Percentiles rank a stretch among this genome's conserved stretches.
These are phyloP conservation scores for Agastache rugosa DNA, from an alignment of 257 asterid genomes.

Conservation along the genomic window DNA sequence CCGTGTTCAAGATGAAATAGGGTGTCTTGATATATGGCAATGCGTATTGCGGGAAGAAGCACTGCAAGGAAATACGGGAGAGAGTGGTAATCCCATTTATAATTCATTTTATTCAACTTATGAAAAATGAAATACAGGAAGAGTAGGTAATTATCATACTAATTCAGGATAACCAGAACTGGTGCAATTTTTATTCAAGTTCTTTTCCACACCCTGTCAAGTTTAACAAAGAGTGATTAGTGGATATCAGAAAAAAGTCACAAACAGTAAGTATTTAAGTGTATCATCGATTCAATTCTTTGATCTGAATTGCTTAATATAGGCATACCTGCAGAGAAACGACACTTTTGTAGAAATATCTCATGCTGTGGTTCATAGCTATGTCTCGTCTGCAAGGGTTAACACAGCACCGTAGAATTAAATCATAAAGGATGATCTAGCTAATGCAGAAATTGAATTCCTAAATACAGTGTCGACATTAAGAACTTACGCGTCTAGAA, in stretches of 20 bases:
- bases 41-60: slow-evolving; percentile 92
- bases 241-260: neutral
- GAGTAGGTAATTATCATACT: slow-evolving; percentile 42
- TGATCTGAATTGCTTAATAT: neutral
- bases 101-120: slow-evolving; percentile 24
- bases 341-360: slow-evolving; percentile 62
- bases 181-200: slow-evolving; percentile 75
- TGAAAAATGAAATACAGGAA: slow-evolving; percentile 18
- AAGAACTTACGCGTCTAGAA: slow-evolving; percentile 77
- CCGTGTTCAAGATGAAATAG: slow-evolving; percentile 84
- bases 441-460: neutral
- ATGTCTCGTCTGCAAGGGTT: slow-evolving; percentile 75
- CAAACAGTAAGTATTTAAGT: neutral
- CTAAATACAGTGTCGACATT: neutral
- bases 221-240: slow-evolving; percentile 23
- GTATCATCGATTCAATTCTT: neutral
- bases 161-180: slow-evolving; percentile 54
- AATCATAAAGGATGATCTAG: neutral
- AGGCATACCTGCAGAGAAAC: slow-evolving; percentile 66
- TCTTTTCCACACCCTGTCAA: slow-evolving; percentile 68
- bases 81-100: slow-evolving; percentile 12
- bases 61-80: slow-evolving; percentile 51
- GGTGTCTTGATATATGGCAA: slow-evolving; percentile 75
- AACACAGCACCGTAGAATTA: neutral
- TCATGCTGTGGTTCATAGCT: slow-evolving; percentile 71